phyloP scores from a whole-genome alignment of 2,329 filamentous ascomycete genomes.

The Aspergillus novofumigatus region DNA sequence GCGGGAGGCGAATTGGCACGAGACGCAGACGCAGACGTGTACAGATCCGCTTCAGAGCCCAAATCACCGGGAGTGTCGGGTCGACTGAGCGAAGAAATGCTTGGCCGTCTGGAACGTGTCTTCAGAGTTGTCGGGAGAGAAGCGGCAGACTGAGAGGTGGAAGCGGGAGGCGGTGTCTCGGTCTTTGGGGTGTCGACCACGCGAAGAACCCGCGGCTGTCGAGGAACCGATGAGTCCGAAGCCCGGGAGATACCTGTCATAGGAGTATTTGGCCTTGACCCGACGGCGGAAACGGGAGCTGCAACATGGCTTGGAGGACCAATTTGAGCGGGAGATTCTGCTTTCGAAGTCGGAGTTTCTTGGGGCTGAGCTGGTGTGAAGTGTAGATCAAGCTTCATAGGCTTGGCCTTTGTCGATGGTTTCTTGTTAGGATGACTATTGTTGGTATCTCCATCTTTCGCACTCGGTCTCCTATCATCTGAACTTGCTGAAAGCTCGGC shows the following conservation, averaged over 20 bases:
- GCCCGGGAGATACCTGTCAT: constrained; percentile 33
- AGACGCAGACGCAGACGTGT: constrained; percentile 57
- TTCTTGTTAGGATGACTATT: constrained; percentile 4
- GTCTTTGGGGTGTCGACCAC: constrained; percentile 54
- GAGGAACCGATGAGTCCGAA: constrained; percentile 36
- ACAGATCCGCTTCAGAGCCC: constrained; percentile 55
- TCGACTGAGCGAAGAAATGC: constrained; percentile 53
- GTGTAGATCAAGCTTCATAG: constrained; percentile 32
- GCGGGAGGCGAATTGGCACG: constrained; percentile 56
- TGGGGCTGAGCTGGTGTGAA: constrained; percentile 14
- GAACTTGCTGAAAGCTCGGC: constrained; percentile 12
- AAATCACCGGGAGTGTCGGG: constrained; percentile 59
- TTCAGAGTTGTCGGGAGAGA: constrained; percentile 28
- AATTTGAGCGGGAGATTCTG: constrained; percentile 18
- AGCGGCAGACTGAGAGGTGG: constrained; percentile 29
- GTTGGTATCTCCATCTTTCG: constrained; percentile 7
- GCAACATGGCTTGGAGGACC: constrained; percentile 21
- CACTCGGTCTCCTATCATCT: constrained; percentile 15
- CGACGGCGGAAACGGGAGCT: constrained; percentile 31
- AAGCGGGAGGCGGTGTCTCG: constrained; percentile 36
- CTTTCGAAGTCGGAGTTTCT: constrained; percentile 19
- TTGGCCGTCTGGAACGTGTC: constrained; percentile 32
- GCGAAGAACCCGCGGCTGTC: constrained; percentile 51
- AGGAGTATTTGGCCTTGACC: constrained; percentile 49
- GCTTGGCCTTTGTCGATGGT: constrained; percentile 24